Base-by-base conservation (phyloP, 805 yeast genomes). In the Tetrapisispora namnaoensis region DNA sequence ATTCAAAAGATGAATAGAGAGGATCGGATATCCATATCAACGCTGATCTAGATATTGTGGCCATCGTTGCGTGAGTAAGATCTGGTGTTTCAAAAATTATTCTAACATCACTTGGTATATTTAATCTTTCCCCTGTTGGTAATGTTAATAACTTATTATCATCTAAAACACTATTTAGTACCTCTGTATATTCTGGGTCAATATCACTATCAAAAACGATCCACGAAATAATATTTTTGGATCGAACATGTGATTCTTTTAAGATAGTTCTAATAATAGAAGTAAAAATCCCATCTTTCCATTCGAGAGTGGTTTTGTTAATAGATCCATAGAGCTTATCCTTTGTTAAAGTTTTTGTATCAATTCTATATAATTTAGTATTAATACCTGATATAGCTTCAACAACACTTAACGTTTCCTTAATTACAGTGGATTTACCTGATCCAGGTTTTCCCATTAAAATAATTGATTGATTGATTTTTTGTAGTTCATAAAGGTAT, bases 161-260 rank as follows among this genome's bases (percentile, higher is more conserved):
- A 66, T 91, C 98, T 17, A 91, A 70, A 10, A 89, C 93, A 68
- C 95, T 84, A 68, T 91, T 91, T 54, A 91, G 69, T 49, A 84
- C 83, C 58, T 91, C 98, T 1, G 87, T 87, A 95, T 97, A 91
- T 37, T 79, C 81, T 0, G 98, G 97, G 60, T 91, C 97, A 35
- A 91, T 77, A 56, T 88, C 96, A 37, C 97, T 95, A 65, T 91
- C 97, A 60, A 91, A 85, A 0, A 90, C 74, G 50, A 91, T 74
- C 93, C 95, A 89, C 16, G 80, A 73, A 41, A 84, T 68, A 16
- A 76, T 54, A 52, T 81, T 81, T 3, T 73, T 75, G 10, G 36
- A 44, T 8, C 41, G 21, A 16, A 47, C 51, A 5, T 40, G 18
- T 7, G 41, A 9, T 20, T 50, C 53, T 2, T 63, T 64, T 27